Evolutionary conservation across 2,329 filamentous ascomycete genomes (phyloP), one percentile per base, ranked within the genome.

Genomic region (Teratosphaeria viscida): DNA sequence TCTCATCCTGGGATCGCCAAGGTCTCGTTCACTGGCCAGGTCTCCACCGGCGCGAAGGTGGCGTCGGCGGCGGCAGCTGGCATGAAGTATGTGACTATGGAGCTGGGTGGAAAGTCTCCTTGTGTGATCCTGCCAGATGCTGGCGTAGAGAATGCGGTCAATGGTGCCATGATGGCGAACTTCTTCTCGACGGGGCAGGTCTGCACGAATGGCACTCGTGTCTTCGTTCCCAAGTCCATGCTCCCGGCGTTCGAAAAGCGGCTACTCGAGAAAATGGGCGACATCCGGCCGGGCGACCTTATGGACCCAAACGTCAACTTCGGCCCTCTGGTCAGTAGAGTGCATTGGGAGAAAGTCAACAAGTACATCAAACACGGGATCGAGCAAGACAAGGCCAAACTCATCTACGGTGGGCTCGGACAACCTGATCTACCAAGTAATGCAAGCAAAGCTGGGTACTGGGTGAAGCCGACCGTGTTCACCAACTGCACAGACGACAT

Each of bases 51-150:
- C 14, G 83, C 84, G 74, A 92, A 90, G 72, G 90, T 96, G 10
- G 90, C 90, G 10, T 83, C 82, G 52, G 79, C 85, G 39, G 90
- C 90, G 2, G 86, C 88, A 1, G 84, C 83, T 35, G 84, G 83
- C 66, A 91, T 95, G 87, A 95, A 95, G 76, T 90, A 91, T 70
- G 86, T 94, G 55, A 95, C 91, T 23, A 92, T 95, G 88, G 91
- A 96, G 75, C 81, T 95, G 0, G 91, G 91, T 58, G 91, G 91
- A 56, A 95, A 95, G 77, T 90, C 86, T 61, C 89, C 90, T 0
- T 79, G 90, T 52, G 78, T 96, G 56, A 80, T 96, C 54, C 83
- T 95, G 0, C 88, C 89, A 0, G 90, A 95, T 68, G 88, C 88
- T 16, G 84, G 90, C 57, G 74, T 92, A 23, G 85, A 89, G 54